Evolutionary conservation across 345 rosid species (phyloP).

Genomic region (Euphorbia peplus): DNA sequence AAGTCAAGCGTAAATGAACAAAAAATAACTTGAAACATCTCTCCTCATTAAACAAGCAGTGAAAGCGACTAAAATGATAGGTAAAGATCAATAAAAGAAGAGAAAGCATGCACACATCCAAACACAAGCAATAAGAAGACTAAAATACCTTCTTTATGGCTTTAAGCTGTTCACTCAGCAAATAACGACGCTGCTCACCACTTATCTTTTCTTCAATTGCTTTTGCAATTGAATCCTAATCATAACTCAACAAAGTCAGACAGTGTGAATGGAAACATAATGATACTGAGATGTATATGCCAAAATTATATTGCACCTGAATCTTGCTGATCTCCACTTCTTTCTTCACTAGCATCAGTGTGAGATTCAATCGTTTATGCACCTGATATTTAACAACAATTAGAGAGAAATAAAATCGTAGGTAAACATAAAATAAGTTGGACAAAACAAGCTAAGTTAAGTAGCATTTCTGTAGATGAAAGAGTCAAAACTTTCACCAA

Average conservation of each 20-base stretch:
- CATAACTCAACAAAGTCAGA: conserved; percentile 16
- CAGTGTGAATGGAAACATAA: conserved; percentile 8
- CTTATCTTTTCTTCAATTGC: conserved; percentile 99
- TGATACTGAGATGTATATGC: neutral
- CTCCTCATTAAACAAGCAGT: neutral
- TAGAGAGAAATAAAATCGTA: conserved; percentile 3
- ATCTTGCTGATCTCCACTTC: conserved; percentile 98
- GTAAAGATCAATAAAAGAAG: neutral
- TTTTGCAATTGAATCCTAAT: conserved; percentile 90
- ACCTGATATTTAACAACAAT: conserved; percentile 41
- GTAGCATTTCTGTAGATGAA: neutral
- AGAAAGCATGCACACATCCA: neutral
- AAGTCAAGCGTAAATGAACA: conserved; percentile 17
- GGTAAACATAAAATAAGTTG: neutral
- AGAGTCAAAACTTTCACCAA: neutral
- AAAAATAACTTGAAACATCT: neutral
- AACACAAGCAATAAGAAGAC: neutral
- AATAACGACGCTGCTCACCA: conserved; percentile 96
- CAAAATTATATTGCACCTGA: conserved; percentile 52
- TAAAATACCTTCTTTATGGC: conserved; percentile 89
- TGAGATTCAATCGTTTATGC: conserved; percentile 77
- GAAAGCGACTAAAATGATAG: neutral
- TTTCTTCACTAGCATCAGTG: conserved; percentile 85
- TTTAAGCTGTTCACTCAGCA: conserved; percentile 97
- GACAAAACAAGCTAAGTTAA: neutral